These are phyloP conservation scores for Haberlea rhodopensis DNA, from an alignment of 257 asterid genomes.

Conservation along the genomic window DNA sequence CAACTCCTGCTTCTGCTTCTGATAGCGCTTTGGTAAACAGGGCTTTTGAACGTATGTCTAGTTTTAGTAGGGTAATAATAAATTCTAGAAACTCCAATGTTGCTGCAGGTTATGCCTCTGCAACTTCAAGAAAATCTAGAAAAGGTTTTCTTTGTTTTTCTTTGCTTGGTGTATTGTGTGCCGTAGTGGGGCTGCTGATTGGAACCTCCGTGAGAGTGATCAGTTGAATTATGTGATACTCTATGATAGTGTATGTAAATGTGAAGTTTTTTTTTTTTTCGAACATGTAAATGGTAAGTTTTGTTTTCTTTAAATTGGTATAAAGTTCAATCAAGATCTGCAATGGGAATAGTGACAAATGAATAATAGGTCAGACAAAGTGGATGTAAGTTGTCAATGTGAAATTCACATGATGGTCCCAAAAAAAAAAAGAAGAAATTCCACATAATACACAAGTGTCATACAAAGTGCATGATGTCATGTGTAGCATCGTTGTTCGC, in stretches of 20 bases:
- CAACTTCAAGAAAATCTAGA: conserved; percentile 52
- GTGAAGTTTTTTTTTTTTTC: too few relatives aligned
- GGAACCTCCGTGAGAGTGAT: conserved; percentile 35
- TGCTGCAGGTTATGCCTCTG: conserved; percentile 51
- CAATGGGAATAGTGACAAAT: not conserved
- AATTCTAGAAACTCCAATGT: conserved; percentile 44
- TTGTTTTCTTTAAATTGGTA: too few relatives aligned
- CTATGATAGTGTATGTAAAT: too few relatives aligned
- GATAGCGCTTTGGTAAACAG: conserved; percentile 75
- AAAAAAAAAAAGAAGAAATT: too few relatives aligned
- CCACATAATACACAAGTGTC: too few relatives aligned
- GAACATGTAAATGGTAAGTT: too few relatives aligned
- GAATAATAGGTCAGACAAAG: too few relatives aligned
- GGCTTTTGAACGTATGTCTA: conserved; percentile 85
- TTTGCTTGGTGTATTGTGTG: conserved; percentile 72
- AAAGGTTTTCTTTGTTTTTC: conserved; percentile 53
- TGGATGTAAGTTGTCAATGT: too few relatives aligned
- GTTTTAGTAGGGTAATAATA: conserved; percentile 74
- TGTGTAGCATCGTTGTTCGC: too few relatives aligned
- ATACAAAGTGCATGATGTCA: too few relatives aligned
- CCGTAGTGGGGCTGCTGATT: conserved; percentile 59
- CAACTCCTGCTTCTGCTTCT: conserved; percentile 95
- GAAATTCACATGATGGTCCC: too few relatives aligned
- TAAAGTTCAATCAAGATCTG: not conserved
- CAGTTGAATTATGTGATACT: conserved; percentile 22